These are phyloP conservation scores for Talaromyces funiculosus DNA, from an alignment of 2,329 filamentous ascomycete genomes.

Conservation along the genomic window DNA sequence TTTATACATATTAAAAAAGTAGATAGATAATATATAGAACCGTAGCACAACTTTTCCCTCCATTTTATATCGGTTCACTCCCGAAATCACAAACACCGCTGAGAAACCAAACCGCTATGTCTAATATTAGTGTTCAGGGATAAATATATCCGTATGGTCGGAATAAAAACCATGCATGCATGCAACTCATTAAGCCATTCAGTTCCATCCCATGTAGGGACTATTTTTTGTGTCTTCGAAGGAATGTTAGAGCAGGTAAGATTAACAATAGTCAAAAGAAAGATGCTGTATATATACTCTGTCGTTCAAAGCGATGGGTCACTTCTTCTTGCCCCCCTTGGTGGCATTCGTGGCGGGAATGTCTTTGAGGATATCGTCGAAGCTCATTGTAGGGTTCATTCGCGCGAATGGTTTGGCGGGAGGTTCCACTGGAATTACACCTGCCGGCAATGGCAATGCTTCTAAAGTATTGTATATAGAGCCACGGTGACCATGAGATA, in stretches of 20 bases:
- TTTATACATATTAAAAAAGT: background rate
- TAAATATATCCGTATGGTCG: background rate
- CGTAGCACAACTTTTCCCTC: background rate
- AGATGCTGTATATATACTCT: background rate
- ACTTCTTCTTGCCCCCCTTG: constrained; percentile 34
- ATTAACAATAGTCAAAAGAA: background rate
- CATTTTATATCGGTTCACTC: background rate
- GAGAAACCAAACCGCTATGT: background rate
- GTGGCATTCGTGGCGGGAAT: constrained; percentile 21
- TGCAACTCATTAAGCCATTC: constrained; percentile 3
- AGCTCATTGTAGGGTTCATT: constrained; percentile 46
- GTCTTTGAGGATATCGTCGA: constrained; percentile 44
- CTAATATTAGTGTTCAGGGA: constrained; percentile 1
- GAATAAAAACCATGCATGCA: background rate
- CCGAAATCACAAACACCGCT: background rate
- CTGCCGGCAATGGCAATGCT: constrained; percentile 39
- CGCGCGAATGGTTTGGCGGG: constrained; percentile 35
- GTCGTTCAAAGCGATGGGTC: background rate
- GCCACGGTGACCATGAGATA: constrained; percentile 34
- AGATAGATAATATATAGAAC: background rate
- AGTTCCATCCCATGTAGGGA: background rate
- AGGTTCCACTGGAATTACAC: constrained; percentile 38
- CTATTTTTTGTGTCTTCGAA: background rate
- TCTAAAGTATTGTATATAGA: constrained; percentile 43
- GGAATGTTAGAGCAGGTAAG: background rate